Evolutionary conservation across 768 basidiomycete species (phyloP), one percentile per base, ranked within the genome.

Genomic region (Suillus americanus): DNA sequence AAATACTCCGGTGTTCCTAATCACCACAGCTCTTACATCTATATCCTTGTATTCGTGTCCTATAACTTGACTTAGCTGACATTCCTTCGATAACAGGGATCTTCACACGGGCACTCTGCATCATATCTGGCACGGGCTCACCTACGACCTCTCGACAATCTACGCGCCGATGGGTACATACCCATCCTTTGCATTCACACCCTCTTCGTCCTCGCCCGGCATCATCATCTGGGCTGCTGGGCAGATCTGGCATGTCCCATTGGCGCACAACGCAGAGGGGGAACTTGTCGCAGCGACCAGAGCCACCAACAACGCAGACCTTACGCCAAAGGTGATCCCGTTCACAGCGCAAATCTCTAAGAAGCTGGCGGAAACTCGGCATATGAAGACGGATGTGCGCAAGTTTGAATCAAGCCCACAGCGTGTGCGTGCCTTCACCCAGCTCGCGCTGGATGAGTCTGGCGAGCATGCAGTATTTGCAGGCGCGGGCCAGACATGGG

Each of bases 151-250:
- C n/a, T 80, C 80, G 25, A 72, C 73, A 12, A 79, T 90, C 60
- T 90, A 86, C 10, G 88, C 89, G 16, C 90, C 90, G 0, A 91
- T 91, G 89, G 89, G 89, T 13, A 92, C 90, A 46, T 92, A 92
- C 68, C 90, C 90, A 0, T 87, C 89, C 1, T 92, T 89, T 70
- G 81, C 89, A 10, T 91, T 91, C 74, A 82, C 86, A 0, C 87
- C 86, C 0, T 74, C 77, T 20, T 85, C 86, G 65, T 79, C 83
- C 63, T 86, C 84, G 1, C 56, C 56, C 18, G 56, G 56, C 10
- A 76, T 91, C 61, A 80, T 91, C 66, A 87, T 91, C 63, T 91
- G 90, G 90, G 88, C 90, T 5, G 84, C 87, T 2, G 90, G 90
- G 3, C 84, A 89, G 64, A 89, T 91, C 30, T 85, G 86, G 71